Conservation (phyloP, 768 basidiomycete species). For the Rhodosporidiobolus sp. region DNA sequence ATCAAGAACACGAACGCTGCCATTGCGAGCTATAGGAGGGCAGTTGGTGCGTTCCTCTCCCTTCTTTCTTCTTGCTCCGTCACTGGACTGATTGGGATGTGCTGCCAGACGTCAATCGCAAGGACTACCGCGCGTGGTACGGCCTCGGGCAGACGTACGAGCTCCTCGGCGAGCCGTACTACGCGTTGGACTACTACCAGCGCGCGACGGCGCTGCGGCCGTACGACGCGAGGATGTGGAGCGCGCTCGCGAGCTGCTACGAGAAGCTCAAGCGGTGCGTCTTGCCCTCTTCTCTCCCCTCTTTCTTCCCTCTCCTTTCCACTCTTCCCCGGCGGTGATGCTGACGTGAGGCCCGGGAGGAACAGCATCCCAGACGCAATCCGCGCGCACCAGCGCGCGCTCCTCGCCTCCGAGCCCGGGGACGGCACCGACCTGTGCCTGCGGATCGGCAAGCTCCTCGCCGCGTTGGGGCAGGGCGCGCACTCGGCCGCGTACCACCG, state of each 20-base stretch:
- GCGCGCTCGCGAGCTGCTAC: slow-evolving; percentile 88
- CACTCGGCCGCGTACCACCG: slow-evolving; percentile 77
- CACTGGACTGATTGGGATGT: too few relatives aligned
- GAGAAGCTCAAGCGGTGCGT: slow-evolving; percentile 80
- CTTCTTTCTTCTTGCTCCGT: neutral
- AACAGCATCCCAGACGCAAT: slow-evolving; percentile 79
- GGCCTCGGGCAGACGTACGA: slow-evolving; percentile 98
- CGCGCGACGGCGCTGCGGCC: slow-evolving; percentile 92
- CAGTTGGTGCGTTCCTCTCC: slow-evolving; percentile 67
- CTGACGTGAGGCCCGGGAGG: neutral
- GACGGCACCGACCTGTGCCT: slow-evolving; percentile 46
- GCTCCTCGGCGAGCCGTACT: slow-evolving; percentile 91
- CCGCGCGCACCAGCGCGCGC: slow-evolving; percentile 83
- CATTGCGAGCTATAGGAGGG: slow-evolving; percentile 93
- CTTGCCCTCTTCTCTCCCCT: neutral
- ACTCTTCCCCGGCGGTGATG: neutral
- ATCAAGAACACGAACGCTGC: slow-evolving; percentile 99
- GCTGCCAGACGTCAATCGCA: slow-evolving; percentile 89
- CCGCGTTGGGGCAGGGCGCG: slow-evolving; percentile 61
- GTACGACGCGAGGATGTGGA: slow-evolving; percentile 94
- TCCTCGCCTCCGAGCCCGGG: slow-evolving; percentile 49
- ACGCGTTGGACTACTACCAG: slow-evolving; percentile 94
- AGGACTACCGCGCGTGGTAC: slow-evolving; percentile 98
- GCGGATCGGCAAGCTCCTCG: slow-evolving; percentile 70
- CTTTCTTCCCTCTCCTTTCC: neutral